Conservation (phyloP, 2,329 filamentous ascomycete genomes). For the Fusarium sp. region DNA sequence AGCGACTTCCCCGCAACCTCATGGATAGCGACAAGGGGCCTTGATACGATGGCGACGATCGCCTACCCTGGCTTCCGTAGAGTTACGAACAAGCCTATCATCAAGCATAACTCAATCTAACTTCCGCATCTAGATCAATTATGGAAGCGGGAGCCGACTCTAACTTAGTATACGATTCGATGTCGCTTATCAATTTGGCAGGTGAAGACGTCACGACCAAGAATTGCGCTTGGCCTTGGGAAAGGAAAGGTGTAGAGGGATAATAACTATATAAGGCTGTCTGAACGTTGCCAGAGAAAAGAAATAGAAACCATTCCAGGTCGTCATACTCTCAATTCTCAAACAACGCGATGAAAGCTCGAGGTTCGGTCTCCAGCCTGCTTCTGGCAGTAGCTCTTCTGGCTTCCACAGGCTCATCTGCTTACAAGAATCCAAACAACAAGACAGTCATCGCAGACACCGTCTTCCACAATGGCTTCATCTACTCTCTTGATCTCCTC, state of each 20-base stretch:
- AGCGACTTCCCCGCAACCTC: not conserved
- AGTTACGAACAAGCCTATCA: not conserved
- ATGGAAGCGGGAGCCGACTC: not conserved
- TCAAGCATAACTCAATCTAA: not conserved
- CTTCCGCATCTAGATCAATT: not conserved
- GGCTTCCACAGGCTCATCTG: too few relatives aligned
- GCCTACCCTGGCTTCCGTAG: too few relatives aligned
- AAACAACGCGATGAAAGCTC: accelerated
- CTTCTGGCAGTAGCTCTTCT: not conserved
- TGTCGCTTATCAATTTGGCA: not conserved
- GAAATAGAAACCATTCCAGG: accelerated
- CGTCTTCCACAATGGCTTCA: not conserved
- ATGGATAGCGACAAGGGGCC: not conserved
- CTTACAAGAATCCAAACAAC: not conserved
- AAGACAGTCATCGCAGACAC: not conserved
- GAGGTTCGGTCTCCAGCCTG: not conserved
- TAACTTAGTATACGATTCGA: too few relatives aligned
- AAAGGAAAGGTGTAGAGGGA: too few relatives aligned
- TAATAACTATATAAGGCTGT: not conserved
- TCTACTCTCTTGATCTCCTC: not conserved
- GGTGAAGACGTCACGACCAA: not conserved
- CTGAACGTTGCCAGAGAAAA: accelerated
- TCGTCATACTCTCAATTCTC: accelerated
- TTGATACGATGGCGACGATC: not conserved
- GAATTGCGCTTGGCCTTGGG: too few relatives aligned